A percentile compares a stretch with the other conserved stretches of the same genome.
Conservation (phyloP, 1,139 yeast species). For the Protomyces macrosporus region DNA sequence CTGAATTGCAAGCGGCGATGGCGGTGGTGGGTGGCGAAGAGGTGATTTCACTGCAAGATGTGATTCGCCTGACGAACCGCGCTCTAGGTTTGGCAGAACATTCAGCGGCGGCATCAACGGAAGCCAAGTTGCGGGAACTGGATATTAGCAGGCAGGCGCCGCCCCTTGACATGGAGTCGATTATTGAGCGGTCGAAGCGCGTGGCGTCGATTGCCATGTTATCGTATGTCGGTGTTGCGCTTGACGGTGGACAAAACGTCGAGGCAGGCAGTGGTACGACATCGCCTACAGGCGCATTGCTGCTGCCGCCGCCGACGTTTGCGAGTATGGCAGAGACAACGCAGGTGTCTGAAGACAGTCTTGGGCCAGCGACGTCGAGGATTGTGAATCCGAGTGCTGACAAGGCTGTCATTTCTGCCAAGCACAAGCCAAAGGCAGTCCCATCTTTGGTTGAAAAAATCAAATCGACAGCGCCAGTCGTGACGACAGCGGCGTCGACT, state of each 20-base stretch:
- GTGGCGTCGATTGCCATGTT: neutral
- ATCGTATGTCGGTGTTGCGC: neutral
- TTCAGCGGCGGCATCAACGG: neutral
- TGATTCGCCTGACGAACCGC: neutral
- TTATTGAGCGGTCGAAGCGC: neutral
- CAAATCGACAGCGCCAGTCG: too few relatives aligned
- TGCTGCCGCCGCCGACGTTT: neutral
- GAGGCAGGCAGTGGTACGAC: neutral
- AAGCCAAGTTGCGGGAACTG: neutral
- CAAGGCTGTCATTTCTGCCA: too few relatives aligned
- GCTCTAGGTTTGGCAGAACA: neutral
- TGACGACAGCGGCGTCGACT: too few relatives aligned
- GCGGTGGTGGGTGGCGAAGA: constrained; percentile 1
- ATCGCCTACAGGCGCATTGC: neutral
- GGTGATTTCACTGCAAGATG: neutral
- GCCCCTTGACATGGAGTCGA: neutral
- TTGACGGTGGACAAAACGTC: neutral
- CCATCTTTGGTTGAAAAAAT: too few relatives aligned
- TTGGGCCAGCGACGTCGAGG: neutral
- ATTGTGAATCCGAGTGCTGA: too few relatives aligned
- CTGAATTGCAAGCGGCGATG: neutral
- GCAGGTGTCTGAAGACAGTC: neutral
- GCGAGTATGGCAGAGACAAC: neutral
- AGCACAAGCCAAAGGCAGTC: too few relatives aligned
- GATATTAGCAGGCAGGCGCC: neutral